Percentiles rank a stretch among this genome's conserved stretches.
phyloP scores from a whole-genome alignment of 2,329 filamentous ascomycete genomes.

The Trichophyton benhamiae region DNA sequence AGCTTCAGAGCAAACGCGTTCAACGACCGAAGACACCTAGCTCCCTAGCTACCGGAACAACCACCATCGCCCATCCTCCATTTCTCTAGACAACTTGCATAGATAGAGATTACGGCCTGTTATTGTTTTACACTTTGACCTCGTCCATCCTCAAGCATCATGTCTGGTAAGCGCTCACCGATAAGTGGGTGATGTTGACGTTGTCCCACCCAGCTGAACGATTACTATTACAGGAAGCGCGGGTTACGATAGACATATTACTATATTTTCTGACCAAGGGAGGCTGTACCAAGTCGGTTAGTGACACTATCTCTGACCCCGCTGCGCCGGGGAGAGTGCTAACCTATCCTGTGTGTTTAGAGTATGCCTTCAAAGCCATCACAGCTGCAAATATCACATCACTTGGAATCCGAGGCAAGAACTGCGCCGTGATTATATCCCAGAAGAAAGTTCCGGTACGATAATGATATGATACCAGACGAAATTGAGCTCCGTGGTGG shows the following conservation, averaged over 20 bases:
- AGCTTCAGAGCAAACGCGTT: not conserved
- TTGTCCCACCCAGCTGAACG: conserved; percentile 16
- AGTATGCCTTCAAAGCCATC: conserved; percentile 99
- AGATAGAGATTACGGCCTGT: conserved; percentile 4
- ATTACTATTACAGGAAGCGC: conserved; percentile 50
- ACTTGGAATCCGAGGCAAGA: conserved; percentile 87
- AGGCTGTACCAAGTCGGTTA: conserved; percentile 98
- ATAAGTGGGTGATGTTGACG: not conserved
- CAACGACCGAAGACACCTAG: not conserved
- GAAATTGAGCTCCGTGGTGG: not conserved
- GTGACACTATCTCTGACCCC: conserved; percentile 28
- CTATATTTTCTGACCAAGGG: conserved; percentile 98
- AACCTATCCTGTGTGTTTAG: conserved; percentile 41
- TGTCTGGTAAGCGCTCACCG: conserved; percentile 31
- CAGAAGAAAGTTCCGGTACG: conserved; percentile 97
- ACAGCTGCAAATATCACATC: conserved; percentile 99
- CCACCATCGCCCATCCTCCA: not conserved
- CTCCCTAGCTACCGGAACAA: not conserved
- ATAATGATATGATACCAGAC: not conserved
- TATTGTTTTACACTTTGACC: conserved; percentile 5
- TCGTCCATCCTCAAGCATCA: conserved; percentile 19
- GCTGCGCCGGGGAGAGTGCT: not conserved
- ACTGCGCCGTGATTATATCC: conserved; percentile 91
- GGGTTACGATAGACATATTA: conserved; percentile 97
- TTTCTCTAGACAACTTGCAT: not conserved